A percentile compares a stretch with the other conserved stretches of the same genome.
These are phyloP conservation scores for Hypoxylon sp. DNA, from an alignment of 2,329 filamentous ascomycete species.

Conservation along the genomic window DNA sequence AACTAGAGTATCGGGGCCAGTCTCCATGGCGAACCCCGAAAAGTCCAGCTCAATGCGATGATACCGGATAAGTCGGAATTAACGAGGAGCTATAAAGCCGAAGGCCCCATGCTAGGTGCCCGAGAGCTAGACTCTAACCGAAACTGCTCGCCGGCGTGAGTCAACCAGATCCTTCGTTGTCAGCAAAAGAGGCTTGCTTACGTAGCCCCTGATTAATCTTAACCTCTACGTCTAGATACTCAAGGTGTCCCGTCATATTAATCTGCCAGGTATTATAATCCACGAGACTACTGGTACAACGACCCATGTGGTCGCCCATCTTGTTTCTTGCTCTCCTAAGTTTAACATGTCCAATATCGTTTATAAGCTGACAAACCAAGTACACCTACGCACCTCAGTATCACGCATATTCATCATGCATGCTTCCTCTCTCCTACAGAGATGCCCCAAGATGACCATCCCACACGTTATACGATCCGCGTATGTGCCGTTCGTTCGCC, in stretches of 20 bases:
- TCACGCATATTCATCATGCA: background rate
- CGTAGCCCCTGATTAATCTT: background rate
- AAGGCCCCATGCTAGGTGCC: background rate
- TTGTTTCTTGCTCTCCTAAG: background rate
- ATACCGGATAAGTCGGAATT: constrained; percentile 1
- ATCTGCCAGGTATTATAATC: too few species aligned
- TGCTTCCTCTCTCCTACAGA: background rate
- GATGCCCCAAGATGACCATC: constrained; percentile 1
- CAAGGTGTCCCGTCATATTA: too few species aligned
- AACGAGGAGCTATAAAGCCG: constrained; percentile 18
- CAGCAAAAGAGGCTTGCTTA: background rate
- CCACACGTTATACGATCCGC: constrained; percentile 15
- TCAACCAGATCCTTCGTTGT: constrained; percentile 1
- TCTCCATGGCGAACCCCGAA: constrained; percentile 4
- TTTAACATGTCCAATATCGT: too few species aligned
- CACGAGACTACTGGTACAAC: background rate
- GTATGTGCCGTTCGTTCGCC: background rate
- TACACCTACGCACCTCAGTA: background rate
- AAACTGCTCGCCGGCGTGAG: constrained; percentile 2
- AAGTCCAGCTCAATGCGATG: background rate
- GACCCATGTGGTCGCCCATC: background rate
- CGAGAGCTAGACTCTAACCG: constrained; percentile 1
- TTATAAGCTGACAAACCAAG: background rate
- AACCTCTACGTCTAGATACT: constrained; percentile 1
- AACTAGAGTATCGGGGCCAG: background rate